A percentile compares a stretch with the other conserved stretches of the same genome.
phyloP scores from a whole-genome alignment of 2,329 filamentous ascomycete species.

The Grosmannia clavigera region DNA sequence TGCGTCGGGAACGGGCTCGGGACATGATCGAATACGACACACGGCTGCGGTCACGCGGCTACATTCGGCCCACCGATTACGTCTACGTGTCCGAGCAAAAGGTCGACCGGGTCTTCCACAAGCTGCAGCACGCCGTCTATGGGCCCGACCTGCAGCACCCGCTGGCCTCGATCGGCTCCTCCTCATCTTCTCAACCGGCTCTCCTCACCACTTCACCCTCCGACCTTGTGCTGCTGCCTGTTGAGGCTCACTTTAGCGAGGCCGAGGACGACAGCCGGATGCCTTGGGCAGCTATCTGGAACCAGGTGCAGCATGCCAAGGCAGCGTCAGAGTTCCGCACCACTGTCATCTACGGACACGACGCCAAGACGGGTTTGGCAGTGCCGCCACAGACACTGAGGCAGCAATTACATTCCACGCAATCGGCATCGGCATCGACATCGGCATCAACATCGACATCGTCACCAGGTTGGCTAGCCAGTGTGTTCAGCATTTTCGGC shows the following conservation, averaged over 20 bases:
- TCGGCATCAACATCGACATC: neutral
- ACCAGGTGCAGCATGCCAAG: constrained; percentile 31
- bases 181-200: constrained; percentile 4
- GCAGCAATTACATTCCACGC: neutral
- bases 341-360: constrained; percentile 80
- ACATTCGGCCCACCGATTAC: constrained; percentile 5
- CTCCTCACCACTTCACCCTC: neutral
- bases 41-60: constrained; percentile 11
- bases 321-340: constrained; percentile 24
- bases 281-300: constrained; percentile 56
- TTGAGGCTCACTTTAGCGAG: constrained; percentile 25
- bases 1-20: constrained; percentile 23
- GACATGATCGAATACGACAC: constrained; percentile 24
- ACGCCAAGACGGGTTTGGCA: constrained; percentile 59
- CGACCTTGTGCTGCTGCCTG: constrained; percentile 19
- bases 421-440: neutral
- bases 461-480: neutral
- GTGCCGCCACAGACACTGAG: constrained; percentile 5
- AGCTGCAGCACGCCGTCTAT: constrained; percentile 8
- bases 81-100: constrained; percentile 8
- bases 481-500: neutral
- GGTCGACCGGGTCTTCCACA: constrained; percentile 13
- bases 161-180: constrained; percentile 2
- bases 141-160: constrained; percentile 9
- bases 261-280: constrained; percentile 28